A percentile compares a stretch with the other conserved stretches of the same genome.
phyloP scores from a whole-genome alignment of 768 basidiomycete species.

The Suillus luteus region DNA sequence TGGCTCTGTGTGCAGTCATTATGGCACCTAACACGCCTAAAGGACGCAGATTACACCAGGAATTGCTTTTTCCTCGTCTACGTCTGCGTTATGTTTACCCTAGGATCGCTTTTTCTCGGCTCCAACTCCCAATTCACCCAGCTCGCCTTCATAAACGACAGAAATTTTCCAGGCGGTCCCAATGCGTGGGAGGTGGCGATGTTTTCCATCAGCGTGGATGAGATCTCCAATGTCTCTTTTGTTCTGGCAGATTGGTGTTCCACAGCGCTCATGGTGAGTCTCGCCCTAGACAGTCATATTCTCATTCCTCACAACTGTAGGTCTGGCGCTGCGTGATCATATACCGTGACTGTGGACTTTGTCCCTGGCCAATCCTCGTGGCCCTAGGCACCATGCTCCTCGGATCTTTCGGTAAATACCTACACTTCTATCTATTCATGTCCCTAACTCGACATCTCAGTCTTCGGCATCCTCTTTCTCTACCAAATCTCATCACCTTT shows the following conservation, averaged over 20 bases:
- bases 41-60: constrained; percentile 15
- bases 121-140: constrained; percentile 33
- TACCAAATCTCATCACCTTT: constrained; percentile 27
- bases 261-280: constrained; percentile 27
- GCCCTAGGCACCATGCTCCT: constrained; percentile 28
- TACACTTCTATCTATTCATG: not conserved
- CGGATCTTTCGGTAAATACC: constrained; percentile 25
- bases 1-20: constrained; percentile 27
- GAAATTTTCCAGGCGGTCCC: constrained; percentile 29
- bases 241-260: constrained; percentile 33
- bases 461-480: constrained; percentile 28
- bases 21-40: constrained; percentile 20
- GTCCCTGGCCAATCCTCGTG: constrained; percentile 19
- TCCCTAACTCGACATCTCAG: constrained; percentile 14
- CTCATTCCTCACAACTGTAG: constrained; percentile 9
- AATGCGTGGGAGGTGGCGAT: constrained; percentile 26
- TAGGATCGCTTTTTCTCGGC: constrained; percentile 28
- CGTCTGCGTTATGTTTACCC: constrained; percentile 21
- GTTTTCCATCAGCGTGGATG: constrained; percentile 30
- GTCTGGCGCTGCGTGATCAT: constrained; percentile 35
- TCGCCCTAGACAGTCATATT: not conserved
- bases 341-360: constrained; percentile 23
- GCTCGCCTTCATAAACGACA: constrained; percentile 31
- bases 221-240: constrained; percentile 28
- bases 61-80: constrained; percentile 29